Base-by-base conservation (phyloP, 768 basidiomycete genomes). In the Amanita rubescens region DNA sequence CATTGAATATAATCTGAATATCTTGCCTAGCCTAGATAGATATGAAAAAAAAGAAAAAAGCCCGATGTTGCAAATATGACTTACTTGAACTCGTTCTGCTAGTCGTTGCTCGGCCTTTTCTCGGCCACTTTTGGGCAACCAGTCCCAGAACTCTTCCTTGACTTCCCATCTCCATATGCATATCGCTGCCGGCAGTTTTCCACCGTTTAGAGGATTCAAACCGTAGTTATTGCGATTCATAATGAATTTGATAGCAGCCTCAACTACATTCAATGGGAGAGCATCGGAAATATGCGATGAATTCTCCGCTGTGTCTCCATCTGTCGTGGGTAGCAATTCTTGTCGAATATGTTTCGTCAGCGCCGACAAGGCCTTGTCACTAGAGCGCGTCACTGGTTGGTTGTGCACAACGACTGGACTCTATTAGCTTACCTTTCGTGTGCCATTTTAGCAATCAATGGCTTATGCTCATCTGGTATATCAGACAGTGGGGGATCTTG, bases 81-180 rank as follows among this genome's bases (percentile, higher is more conserved):
- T 45, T 47, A 84, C 90, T 73, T 84, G 81, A 15, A 74, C 57
- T 54, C 92, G 76, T 58, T 94, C 91, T 20, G 73, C 70, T 8
- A 75, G 67, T 60, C 92, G 76, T 8, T 63, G 65, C 48, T 84
- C 79, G 0, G 78, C 80, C 62, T 79, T 88, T 57, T 85, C 82
- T 57, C 72, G 71, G 11, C 76, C 75, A 61, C 78, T 81, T 63
- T 80, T 83, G 0, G 88, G 87, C 30, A 93, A 65, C 79, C 84
- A 85, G 53, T 79, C 74, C 54, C 71, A 69, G 57, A 76, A 72
- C 17, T 74, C 59, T 2, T 79, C 75, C 60, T 79, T 81, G 10
- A 88, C 83, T 65, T 95, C 93, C 93, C 92, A 95, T 49, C 88
- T 74, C 90, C 90, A 94, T 19, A 87, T 71, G 57, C 79, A 84